Evolutionary conservation across 805 yeast species (phyloP).

Genomic region (Cyberlindnera galapagoensis): DNA sequence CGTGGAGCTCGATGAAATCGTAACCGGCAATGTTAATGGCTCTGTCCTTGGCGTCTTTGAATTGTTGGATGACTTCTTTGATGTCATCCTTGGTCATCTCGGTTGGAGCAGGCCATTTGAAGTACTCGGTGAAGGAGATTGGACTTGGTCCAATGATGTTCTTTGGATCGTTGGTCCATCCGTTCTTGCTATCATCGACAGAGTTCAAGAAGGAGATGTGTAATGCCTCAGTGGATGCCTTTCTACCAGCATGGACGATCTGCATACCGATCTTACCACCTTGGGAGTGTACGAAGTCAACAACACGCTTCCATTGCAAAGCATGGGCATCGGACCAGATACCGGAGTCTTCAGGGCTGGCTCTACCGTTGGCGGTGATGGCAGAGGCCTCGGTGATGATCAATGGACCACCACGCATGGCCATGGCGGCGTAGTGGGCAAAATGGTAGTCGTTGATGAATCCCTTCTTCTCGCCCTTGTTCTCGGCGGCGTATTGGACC

Average conservation of each 20-base stretch:
- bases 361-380: conserved; percentile 34
- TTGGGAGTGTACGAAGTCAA: conserved; percentile 40
- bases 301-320: conserved; percentile 30
- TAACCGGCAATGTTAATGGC: conserved; percentile 33
- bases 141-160: conserved; percentile 43
- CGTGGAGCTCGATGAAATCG: conserved; percentile 26
- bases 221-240: conserved; percentile 31
- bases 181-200: conserved; percentile 30
- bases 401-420: conserved; percentile 44
- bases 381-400: conserved; percentile 41
- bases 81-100: conserved; percentile 31
- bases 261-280: conserved; percentile 44
- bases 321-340: conserved; percentile 47
- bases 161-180: conserved; percentile 42
- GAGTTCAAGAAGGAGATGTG: conserved; percentile 27
- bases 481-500: conserved; percentile 42
- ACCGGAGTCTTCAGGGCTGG: conserved; percentile 42
- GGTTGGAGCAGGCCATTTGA: conserved; percentile 35
- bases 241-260: conserved; percentile 50
- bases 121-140: conserved; percentile 21
- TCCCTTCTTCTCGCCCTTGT: conserved; percentile 25
- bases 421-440: conserved; percentile 42
- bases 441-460: conserved; percentile 40
- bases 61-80: conserved; percentile 32
- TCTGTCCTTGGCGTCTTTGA: conserved; percentile 40